phyloP scores from a whole-genome alignment of 202 grass and related monocot species.

The Setaria italica region DNA sequence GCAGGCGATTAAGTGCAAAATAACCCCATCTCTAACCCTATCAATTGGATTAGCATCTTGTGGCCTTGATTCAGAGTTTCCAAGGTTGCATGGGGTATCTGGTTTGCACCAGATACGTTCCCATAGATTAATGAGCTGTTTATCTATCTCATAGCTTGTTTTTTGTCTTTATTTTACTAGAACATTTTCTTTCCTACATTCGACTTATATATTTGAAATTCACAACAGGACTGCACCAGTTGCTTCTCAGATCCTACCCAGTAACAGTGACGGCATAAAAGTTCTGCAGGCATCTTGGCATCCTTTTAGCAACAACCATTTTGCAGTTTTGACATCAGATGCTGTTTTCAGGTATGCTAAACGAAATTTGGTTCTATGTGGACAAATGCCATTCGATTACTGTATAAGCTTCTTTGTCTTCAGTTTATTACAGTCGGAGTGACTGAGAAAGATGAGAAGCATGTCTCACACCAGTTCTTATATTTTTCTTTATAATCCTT shows the following conservation, averaged over 20 bases:
- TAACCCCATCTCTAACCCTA: too few relatives aligned
- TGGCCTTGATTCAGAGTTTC: too few relatives aligned
- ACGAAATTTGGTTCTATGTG: constrained; percentile 16
- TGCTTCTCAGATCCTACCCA: constrained; percentile 84
- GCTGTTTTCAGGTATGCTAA: constrained; percentile 84
- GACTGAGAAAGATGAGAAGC: constrained; percentile 25
- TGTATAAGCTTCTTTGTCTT: background rate
- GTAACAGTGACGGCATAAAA: constrained; percentile 68
- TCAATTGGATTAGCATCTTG: too few relatives aligned
- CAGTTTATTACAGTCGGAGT: constrained; percentile 30
- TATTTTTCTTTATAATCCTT: constrained; percentile 7
- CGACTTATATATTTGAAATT: constrained; percentile 30
- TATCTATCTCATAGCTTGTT: constrained; percentile 31
- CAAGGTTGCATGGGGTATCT: too few relatives aligned
- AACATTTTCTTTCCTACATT: constrained; percentile 29
- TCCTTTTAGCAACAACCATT: constrained; percentile 81
- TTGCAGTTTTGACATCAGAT: constrained; percentile 90
- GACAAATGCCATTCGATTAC: constrained; percentile 25
- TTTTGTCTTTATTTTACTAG: background rate
- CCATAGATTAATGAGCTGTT: constrained; percentile 10
- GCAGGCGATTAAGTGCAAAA: too few relatives aligned
- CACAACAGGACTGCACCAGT: constrained; percentile 68
- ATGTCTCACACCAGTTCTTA: background rate
- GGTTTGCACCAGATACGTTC: too few relatives aligned
- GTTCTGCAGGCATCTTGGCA: constrained; percentile 88